Evolutionary conservation across 768 basidiomycete species (phyloP).

Genomic region (Termitomyces sp.): DNA sequence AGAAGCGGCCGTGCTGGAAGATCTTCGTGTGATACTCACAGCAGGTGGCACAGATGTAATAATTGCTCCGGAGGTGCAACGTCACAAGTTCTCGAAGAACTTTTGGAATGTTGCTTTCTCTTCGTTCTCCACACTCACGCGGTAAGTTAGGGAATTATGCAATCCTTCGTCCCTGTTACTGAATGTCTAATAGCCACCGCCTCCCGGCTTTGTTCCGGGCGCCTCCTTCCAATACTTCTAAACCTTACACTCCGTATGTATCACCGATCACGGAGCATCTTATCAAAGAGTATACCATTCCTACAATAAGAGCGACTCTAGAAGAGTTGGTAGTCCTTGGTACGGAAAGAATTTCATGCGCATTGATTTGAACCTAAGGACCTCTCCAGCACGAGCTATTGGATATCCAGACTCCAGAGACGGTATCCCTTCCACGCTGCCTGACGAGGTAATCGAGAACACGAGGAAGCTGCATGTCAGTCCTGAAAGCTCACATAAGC

Average conservation of each 20-base stretch:
- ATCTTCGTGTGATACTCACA: slow-evolving; percentile 40
- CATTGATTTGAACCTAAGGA: not conserved
- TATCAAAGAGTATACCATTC: slow-evolving; percentile 41
- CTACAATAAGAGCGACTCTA: slow-evolving; percentile 40
- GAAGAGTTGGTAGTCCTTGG: slow-evolving; percentile 43
- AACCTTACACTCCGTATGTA: slow-evolving; percentile 36
- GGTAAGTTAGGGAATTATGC: slow-evolving; percentile 19
- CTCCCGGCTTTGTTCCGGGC: slow-evolving; percentile 49
- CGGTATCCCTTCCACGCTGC: slow-evolving; percentile 43
- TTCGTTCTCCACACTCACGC: slow-evolving; percentile 46
- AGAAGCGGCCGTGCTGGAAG: slow-evolving; percentile 38
- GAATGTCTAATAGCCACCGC: slow-evolving; percentile 30
- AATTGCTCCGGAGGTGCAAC: slow-evolving; percentile 57
- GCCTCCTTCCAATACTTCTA: slow-evolving; percentile 33
- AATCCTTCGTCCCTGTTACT: not conserved
- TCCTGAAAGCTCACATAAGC: slow-evolving; percentile 43
- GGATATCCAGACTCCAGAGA: slow-evolving; percentile 24
- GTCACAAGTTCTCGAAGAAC: slow-evolving; percentile 59
- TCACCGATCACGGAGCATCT: slow-evolving; percentile 36
- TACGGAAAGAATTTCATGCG: slow-evolving; percentile 8
- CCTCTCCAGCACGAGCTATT: slow-evolving; percentile 13
- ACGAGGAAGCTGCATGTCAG: slow-evolving; percentile 34
- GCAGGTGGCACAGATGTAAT: slow-evolving; percentile 43
- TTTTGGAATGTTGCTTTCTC: slow-evolving; percentile 62
- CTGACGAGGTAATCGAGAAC: slow-evolving; percentile 32